Evolutionary conservation across 306 rosid genomes (phyloP).

Genomic region (Dalbergia cultrata): DNA sequence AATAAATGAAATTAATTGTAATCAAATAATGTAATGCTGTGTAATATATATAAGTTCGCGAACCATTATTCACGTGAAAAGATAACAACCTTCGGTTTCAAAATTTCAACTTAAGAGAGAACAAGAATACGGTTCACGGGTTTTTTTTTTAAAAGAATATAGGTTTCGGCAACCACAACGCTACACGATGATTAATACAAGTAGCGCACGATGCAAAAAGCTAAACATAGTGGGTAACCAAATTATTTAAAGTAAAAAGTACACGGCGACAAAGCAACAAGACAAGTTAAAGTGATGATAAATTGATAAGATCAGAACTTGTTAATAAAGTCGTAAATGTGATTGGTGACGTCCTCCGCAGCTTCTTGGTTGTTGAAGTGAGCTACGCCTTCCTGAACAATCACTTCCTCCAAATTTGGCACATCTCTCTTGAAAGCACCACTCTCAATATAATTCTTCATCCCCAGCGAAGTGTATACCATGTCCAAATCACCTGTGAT

Average conservation of each 20-base stretch:
- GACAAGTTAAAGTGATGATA: neutral
- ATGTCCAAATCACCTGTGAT: constrained; percentile 53
- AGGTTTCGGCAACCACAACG: neutral
- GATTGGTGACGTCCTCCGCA: constrained; percentile 41
- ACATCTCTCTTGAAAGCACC: constrained; percentile 58
- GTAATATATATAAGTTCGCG: too few species aligned
- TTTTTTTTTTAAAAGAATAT: too few species aligned
- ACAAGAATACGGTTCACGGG: too few species aligned
- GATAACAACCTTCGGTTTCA: too few species aligned
- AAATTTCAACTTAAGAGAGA: too few species aligned
- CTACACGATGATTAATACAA: neutral
- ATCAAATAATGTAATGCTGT: too few species aligned
- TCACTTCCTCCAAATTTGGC: constrained; percentile 50
- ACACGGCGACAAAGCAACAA: too few species aligned
- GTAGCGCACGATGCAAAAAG: neutral
- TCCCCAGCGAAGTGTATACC: constrained; percentile 38
- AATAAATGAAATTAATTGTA: too few species aligned
- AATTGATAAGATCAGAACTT: constrained; percentile 31
- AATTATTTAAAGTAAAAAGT: too few species aligned
- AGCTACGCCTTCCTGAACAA: constrained; percentile 52
- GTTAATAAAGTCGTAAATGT: constrained; percentile 49
- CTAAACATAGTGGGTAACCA: neutral
- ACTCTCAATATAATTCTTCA: constrained; percentile 41
- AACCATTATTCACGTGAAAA: too few species aligned
- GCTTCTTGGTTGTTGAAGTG: constrained; percentile 59